Base-by-base conservation (phyloP, 1,284 basidiomycete species). In the Pascua guehoae region DNA sequence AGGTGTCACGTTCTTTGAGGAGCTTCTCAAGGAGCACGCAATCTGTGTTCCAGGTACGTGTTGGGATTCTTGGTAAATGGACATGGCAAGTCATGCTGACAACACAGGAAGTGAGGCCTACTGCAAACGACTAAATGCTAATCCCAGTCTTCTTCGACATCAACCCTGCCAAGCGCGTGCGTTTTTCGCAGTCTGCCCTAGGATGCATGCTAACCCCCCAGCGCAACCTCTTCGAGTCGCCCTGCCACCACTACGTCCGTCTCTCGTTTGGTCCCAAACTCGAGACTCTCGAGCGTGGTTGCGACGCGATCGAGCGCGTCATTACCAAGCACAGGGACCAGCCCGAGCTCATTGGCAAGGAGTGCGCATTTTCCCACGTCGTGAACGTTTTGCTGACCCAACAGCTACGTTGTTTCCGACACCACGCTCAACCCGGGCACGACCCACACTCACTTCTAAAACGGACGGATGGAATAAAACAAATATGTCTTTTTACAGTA, bases 1-100 rank as follows among this genome's bases (percentile, higher is more conserved):
- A 65, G 93, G 93, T 17, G 78, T 96, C 67, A 87, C 88, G 37
- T 95, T 97, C 84, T 96, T 96, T 71, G 93, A 97, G 71, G 93
- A 96, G 76, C 80, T 91, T 41, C 82, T 97, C 46, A 94, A 92
- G 64, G 70, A 73, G 55, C 77, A 76, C 56, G 73, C 72, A 12
- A 81, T 80, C 47, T 74, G 77, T 46, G 77, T 79, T 1, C 76
- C 78, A 16, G 80, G 80, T 5, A 32, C 24, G 24, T 32, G 24
- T 32, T 32, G 24, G 24, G 24, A 32, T 32, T 32, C 4, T 32
- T 32, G 24, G 24, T 32, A 32, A 32, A 32, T 32, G 24, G 24
- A 7, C 24, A 4, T 32, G 24, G 24, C 24, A 32, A 32, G 24
- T 32, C 24, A 32, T 7, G 24, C 24, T 32, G 24, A 32, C 24